Evolutionary conservation across 2,329 filamentous ascomycete genomes (phyloP).

Genomic region (Ophiobolus disseminans): DNA sequence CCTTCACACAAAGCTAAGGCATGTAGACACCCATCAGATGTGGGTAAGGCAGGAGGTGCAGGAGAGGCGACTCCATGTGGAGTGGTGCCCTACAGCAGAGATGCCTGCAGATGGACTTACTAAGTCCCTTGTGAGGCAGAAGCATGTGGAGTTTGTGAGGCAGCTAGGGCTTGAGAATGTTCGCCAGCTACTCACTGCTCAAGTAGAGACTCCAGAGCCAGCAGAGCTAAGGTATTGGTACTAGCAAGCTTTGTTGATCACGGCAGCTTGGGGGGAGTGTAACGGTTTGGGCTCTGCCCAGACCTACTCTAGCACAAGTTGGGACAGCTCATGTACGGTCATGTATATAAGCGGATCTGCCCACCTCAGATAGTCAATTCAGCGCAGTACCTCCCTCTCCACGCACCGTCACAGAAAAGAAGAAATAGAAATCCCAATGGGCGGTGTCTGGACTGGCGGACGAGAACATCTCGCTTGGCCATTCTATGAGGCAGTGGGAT

Average conservation of each 20-base stretch:
- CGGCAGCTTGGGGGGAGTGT: background rate
- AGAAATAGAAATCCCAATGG: too few relatives aligned
- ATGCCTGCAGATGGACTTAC: background rate
- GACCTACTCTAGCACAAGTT: too few relatives aligned
- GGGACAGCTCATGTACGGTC: too few relatives aligned
- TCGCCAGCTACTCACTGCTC: constrained; percentile 1
- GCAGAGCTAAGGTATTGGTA: background rate
- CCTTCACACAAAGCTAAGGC: background rate
- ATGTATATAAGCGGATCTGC: too few relatives aligned
- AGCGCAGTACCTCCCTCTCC: too few relatives aligned
- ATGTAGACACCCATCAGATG: background rate
- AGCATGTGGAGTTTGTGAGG: background rate
- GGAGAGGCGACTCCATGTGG: background rate
- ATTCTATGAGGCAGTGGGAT: too few relatives aligned
- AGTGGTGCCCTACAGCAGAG: background rate
- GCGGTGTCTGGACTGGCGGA: too few relatives aligned
- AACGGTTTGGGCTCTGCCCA: too few relatives aligned
- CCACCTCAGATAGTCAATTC: too few relatives aligned
- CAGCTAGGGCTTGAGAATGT: constrained; percentile 2
- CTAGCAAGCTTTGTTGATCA: constrained; percentile 3
- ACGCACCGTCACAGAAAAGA: too few relatives aligned
- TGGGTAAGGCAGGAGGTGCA: background rate
- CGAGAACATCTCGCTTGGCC: too few relatives aligned
- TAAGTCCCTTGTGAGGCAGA: constrained; percentile 2
- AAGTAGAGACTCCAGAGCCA: background rate